These are phyloP conservation scores for Diaporthe nobilis DNA, from an alignment of 2,329 filamentous ascomycete species.

Conservation along the genomic window DNA sequence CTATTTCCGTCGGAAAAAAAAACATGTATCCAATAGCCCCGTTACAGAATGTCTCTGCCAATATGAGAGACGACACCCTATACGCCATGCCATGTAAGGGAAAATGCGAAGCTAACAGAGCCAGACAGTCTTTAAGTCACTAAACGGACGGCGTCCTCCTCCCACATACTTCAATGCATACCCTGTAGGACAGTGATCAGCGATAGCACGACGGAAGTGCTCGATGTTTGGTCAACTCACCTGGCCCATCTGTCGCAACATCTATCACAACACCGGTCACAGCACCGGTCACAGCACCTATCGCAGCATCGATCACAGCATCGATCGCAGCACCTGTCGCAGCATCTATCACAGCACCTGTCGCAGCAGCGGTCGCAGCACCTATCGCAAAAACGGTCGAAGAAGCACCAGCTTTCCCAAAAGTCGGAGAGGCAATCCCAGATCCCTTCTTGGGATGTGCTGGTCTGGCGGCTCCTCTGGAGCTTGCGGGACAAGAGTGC, in stretches of 20 bases:
- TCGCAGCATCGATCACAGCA: constrained; percentile 22
- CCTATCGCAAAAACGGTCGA: constrained; percentile 25
- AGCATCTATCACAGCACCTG: constrained; percentile 16
- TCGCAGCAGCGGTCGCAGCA: constrained; percentile 22
- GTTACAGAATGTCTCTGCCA: not conserved
- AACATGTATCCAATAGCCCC: too few species aligned
- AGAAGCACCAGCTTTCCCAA: constrained; percentile 35
- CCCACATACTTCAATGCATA: constrained; percentile 21
- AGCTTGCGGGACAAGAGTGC: constrained; percentile 13
- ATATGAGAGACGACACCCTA: not conserved
- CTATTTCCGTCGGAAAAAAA: not conserved
- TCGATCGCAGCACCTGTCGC: constrained; percentile 31
- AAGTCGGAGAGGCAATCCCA: constrained; percentile 26
- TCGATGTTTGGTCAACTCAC: not conserved
- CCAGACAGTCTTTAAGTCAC: not conserved
- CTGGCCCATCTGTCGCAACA: constrained; percentile 29
- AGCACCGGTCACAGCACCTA: constrained; percentile 26
- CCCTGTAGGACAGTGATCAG: not conserved
- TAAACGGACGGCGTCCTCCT: not conserved
- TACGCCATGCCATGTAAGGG: constrained; percentile 1
- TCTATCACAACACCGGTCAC: constrained; percentile 30
- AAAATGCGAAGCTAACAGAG: not conserved
- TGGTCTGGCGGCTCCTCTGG: not conserved
- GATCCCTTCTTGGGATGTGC: not conserved
- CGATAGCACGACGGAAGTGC: not conserved